Percentiles rank a stretch among this genome's conserved stretches.
phyloP scores from a whole-genome alignment of 2,329 filamentous ascomycete genomes.

The Phaeophleospora eucalypticola region DNA sequence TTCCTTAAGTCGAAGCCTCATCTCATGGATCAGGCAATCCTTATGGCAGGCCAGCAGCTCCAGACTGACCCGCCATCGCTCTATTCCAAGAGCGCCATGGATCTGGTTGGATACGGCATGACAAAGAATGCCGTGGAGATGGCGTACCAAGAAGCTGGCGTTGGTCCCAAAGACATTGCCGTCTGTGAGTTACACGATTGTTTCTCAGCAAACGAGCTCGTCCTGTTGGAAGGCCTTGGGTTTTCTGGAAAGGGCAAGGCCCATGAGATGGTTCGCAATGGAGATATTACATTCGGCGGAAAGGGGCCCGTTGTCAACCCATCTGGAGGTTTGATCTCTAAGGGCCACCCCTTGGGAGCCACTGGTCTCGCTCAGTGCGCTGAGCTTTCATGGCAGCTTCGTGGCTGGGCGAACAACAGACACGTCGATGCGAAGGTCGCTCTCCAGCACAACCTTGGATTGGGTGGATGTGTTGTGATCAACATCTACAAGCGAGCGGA shows the following conservation, averaged over 20 bases:
- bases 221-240: constrained; percentile 80
- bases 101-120: constrained; percentile 87
- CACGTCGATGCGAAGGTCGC: constrained; percentile 63
- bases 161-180: constrained; percentile 63
- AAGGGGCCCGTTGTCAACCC: constrained; percentile 80
- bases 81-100: constrained; percentile 76
- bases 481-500: constrained; percentile 86
- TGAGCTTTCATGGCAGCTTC: constrained; percentile 92
- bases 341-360: constrained; percentile 89
- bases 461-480: constrained; percentile 86
- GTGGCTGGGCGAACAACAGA: constrained; percentile 89
- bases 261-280: constrained; percentile 79
- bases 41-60: constrained; percentile 82
- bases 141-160: constrained; percentile 69
- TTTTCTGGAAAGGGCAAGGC: constrained; percentile 74
- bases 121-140: constrained; percentile 62
- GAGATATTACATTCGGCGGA: constrained; percentile 88
- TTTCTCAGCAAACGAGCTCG: constrained; percentile 93
- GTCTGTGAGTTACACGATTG: constrained; percentile 95
- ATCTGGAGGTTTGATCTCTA: constrained; percentile 80
- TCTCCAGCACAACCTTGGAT: constrained; percentile 87
- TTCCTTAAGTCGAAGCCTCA: constrained; percentile 84
- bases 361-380: constrained; percentile 92
- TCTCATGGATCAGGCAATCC: constrained; percentile 73
- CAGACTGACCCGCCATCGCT: constrained; percentile 76